Evolutionary conservation across 495 filamentous ascomycete species (phyloP).

Genomic region (Xylaria palmicola): DNA sequence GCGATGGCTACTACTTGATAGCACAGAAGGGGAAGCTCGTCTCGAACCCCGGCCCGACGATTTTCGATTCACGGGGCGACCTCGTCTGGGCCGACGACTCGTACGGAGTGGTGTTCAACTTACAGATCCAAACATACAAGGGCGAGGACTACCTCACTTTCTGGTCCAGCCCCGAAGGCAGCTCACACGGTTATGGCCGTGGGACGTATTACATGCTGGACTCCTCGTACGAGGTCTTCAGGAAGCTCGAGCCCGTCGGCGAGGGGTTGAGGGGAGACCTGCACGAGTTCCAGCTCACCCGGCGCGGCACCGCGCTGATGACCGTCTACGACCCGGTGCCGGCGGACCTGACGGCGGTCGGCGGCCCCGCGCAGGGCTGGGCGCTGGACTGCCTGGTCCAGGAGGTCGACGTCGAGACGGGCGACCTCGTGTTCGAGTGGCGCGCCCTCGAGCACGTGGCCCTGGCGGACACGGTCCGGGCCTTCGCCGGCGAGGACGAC

Average conservation of each 20-base stretch:
- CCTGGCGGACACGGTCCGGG: slow-evolving; percentile 13
- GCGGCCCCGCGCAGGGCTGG: slow-evolving; percentile 41
- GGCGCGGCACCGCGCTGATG: slow-evolving; percentile 41
- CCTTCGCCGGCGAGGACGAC: slow-evolving; percentile 15
- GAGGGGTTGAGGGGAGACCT: slow-evolving; percentile 15
- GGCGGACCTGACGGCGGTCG: slow-evolving; percentile 35
- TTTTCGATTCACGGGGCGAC: slow-evolving; percentile 41
- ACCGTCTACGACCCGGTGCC: slow-evolving; percentile 37
- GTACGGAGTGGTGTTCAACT: slow-evolving; percentile 24
- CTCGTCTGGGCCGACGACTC: slow-evolving; percentile 40
- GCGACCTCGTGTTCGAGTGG: slow-evolving; percentile 42
- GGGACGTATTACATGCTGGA: slow-evolving; percentile 24
- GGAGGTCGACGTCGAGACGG: slow-evolving; percentile 48
- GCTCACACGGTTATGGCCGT: slow-evolving; percentile 12
- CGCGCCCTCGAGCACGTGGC: slow-evolving; percentile 5
- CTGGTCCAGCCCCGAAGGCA: slow-evolving; percentile 18
- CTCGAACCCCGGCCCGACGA: slow-evolving; percentile 17
- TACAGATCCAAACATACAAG: slow-evolving; percentile 14
- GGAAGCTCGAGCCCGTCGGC: slow-evolving; percentile 15
- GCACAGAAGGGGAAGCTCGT: slow-evolving; percentile 36
- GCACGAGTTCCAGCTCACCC: slow-evolving; percentile 29
- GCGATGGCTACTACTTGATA: slow-evolving; percentile 42
- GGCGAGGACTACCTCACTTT: slow-evolving; percentile 21
- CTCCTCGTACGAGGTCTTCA: slow-evolving; percentile 18
- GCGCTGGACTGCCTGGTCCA: slow-evolving; percentile 45